A percentile compares a stretch with the other conserved stretches of the same genome.
Evolutionary conservation across 2,329 filamentous ascomycete genomes (phyloP).

Genomic region (Purpureocillium takamizusanense): DNA sequence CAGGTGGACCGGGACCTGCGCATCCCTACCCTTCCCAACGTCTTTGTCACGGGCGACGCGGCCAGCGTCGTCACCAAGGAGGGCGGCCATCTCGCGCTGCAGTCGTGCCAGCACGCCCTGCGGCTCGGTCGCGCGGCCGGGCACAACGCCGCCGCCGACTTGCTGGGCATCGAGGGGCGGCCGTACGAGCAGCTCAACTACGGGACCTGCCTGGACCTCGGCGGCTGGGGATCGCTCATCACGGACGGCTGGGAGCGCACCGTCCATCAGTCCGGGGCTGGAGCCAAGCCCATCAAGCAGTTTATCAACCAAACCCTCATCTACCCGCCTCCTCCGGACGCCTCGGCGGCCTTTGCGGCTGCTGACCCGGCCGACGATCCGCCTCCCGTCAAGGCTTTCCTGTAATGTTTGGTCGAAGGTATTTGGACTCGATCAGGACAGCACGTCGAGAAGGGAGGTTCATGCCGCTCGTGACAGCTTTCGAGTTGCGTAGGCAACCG

Average conservation of each 20-base stretch:
- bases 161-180: constrained; percentile 14
- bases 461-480: no score
- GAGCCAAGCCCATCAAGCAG: constrained; percentile 22
- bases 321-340: constrained; percentile 17
- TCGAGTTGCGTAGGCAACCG: no score
- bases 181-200: constrained; percentile 20
- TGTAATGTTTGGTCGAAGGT: no score
- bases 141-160: constrained; percentile 21
- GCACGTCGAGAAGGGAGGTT: no score
- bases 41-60: constrained; percentile 25
- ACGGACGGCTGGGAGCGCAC: constrained; percentile 20
- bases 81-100: constrained; percentile 18
- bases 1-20: constrained; percentile 19
- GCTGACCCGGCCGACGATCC: background rate
- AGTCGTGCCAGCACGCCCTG: constrained; percentile 29
- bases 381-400: background rate
- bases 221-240: constrained; percentile 17
- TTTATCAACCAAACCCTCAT: constrained; percentile 23
- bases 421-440: no score
- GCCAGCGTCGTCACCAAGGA: constrained; percentile 15
- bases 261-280: constrained; percentile 13
- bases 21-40: constrained; percentile 8
- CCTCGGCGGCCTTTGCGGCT: constrained; percentile 1
- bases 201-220: constrained; percentile 23
- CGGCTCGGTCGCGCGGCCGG: constrained; percentile 21